phyloP scores from a whole-genome alignment of 108 stramenopile genomes.

The Skeletonema costatum region DNA sequence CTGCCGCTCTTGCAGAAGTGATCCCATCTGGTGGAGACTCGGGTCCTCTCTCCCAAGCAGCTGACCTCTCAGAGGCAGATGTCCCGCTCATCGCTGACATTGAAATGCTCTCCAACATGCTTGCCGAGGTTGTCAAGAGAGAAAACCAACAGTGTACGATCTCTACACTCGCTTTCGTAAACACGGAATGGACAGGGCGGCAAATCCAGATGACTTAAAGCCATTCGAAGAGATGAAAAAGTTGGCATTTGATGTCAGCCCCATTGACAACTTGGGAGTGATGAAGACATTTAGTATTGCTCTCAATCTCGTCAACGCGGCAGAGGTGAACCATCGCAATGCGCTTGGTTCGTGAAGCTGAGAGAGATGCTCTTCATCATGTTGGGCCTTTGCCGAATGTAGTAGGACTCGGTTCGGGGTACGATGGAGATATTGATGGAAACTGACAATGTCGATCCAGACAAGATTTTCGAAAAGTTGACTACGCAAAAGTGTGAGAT shows the following conservation, averaged over 20 bases:
- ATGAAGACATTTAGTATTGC: conserved; percentile 73
- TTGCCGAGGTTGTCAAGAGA: conserved; percentile 63
- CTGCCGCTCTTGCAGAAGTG: not conserved
- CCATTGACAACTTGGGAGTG: conserved; percentile 71
- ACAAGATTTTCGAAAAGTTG: conserved; percentile 87
- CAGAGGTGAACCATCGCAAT: conserved; percentile 87
- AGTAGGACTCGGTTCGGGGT: conserved; percentile 78
- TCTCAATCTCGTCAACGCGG: conserved; percentile 80
- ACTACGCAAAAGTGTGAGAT: conserved; percentile 91
- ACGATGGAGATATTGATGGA: conserved; percentile 70
- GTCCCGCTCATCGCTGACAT: conserved; percentile 63
- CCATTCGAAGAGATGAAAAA: conserved; percentile 71
- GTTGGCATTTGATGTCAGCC: conserved; percentile 51
- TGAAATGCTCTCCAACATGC: conserved; percentile 73
- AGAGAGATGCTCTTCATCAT: conserved; percentile 16
- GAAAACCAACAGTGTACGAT: conserved; percentile 70
- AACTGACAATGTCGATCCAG: conserved; percentile 42
- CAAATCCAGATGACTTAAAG: conserved; percentile 40
- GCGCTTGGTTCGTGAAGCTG: conserved; percentile 53
- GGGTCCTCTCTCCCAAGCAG: conserved; percentile 13
- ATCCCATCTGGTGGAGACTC: conserved; percentile 6
- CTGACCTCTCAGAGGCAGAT: conserved; percentile 24
- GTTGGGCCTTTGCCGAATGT: conserved; percentile 73
- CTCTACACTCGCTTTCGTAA: conserved; percentile 67
- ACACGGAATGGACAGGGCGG: conserved; percentile 67